Evolutionary conservation across 257 asterid genomes (phyloP).

Genomic region (Capsicum chinense): DNA sequence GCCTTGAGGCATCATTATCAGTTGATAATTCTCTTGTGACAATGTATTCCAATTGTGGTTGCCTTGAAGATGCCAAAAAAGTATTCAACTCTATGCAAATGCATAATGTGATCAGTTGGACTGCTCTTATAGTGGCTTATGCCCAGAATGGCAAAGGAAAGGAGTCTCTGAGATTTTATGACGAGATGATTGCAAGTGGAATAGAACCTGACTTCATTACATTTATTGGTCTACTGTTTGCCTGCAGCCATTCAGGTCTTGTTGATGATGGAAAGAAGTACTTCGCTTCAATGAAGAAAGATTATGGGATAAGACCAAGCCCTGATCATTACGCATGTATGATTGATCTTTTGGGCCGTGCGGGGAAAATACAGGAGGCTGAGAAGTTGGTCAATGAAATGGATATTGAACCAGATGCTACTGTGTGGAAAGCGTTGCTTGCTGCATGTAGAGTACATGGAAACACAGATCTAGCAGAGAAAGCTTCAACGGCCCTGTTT

Average conservation of each 20-base stretch:
- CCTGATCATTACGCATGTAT: conserved; percentile 82
- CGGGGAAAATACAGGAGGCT: conserved; percentile 76
- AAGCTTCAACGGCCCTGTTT: conserved; percentile 61
- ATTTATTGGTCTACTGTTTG: conserved; percentile 77
- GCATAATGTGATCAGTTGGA: conserved; percentile 80
- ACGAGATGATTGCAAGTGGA: conserved; percentile 66
- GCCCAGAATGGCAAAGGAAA: conserved; percentile 75
- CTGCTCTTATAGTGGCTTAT: conserved; percentile 72
- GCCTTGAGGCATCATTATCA: conserved; percentile 51
- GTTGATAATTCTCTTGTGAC: conserved; percentile 73
- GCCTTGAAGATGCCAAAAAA: conserved; percentile 54
- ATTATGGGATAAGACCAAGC: conserved; percentile 62
- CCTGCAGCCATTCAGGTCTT: conserved; percentile 91
- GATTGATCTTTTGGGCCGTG: conserved; percentile 82
- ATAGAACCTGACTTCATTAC: conserved; percentile 74
- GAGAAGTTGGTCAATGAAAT: conserved; percentile 56
- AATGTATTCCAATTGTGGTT: conserved; percentile 76
- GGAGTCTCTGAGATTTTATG: conserved; percentile 56
- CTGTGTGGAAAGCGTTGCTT: conserved; percentile 82
- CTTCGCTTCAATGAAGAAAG: conserved; percentile 64
- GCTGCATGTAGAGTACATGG: conserved; percentile 73
- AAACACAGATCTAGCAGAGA: conserved; percentile 60
- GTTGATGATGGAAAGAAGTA: conserved; percentile 57
- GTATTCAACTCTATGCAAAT: conserved; percentile 57
- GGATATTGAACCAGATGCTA: conserved; percentile 59